Percentiles rank a stretch among this genome's conserved stretches.
phyloP scores from a whole-genome alignment of 116 monocot genomes.

The Dioscorea cayenensis region DNA sequence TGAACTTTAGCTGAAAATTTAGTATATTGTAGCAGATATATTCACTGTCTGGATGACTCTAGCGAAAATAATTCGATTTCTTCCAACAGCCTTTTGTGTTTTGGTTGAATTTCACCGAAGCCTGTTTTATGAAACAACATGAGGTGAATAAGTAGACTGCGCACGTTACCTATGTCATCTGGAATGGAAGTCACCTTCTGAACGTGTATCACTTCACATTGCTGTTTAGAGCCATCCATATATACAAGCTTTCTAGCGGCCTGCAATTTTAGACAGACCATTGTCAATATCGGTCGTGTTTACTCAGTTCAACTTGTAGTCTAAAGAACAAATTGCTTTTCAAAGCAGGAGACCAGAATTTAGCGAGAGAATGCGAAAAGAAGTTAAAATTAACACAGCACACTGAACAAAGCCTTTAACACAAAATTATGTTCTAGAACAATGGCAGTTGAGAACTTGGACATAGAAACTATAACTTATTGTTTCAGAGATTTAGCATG shows the following conservation, averaged over 20 bases:
- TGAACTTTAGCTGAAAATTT: no score
- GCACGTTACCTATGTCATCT: conserved; percentile 29
- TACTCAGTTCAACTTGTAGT: no score
- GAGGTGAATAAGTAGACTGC: conserved; percentile 36
- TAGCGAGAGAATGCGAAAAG: no score
- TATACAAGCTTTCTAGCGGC: conserved; percentile 57
- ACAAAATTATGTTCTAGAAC: no score
- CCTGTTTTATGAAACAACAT: conserved; percentile 20
- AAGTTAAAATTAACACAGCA: no score
- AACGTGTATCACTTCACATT: conserved; percentile 3
- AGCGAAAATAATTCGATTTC: conserved; percentile 68
- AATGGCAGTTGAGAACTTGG: no score
- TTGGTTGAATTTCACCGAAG: conserved; percentile 15
- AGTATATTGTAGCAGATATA: neutral
- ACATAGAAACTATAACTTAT: neutral
- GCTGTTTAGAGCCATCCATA: conserved; percentile 13
- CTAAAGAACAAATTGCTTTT: neutral
- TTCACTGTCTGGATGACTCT: conserved; percentile 20
- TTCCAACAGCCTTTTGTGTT: conserved; percentile 36
- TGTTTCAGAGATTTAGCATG: neutral
- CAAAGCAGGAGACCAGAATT: no score
- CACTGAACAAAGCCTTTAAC: no score
- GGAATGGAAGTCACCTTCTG: conserved; percentile 6
- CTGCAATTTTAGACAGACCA: conserved; percentile 29
- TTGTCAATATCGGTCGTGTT: no score